Base-by-base conservation (phyloP, 371 early-diverging fungal species). In the Apophysomyces variabilis region DNA sequence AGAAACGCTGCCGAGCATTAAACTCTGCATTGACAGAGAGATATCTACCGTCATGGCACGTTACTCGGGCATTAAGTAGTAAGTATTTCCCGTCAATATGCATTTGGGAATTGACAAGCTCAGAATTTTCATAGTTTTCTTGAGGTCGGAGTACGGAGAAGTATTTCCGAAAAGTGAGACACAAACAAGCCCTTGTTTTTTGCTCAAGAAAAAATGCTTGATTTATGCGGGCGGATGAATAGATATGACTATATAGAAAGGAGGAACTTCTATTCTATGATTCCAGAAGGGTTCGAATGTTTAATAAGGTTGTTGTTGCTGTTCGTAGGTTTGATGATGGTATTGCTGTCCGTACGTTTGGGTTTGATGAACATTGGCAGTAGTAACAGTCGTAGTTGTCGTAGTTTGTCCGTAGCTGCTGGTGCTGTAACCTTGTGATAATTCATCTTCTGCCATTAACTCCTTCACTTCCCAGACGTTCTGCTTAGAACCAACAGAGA, bases 391-490 rank as follows among this genome's bases (percentile, higher is more conserved):
- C 7, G 54, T 50, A 5, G 54, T 50, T 7, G 54, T 66, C 57
- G 14, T 60, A 62, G 66, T 32, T 56, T 69, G 57, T 36, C 46
- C 36, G 63, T 65, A 36, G 62, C 67, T 36, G 43, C 71, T 37
- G 58, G 57, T 37, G 46, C 58, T 21, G 65, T 68, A 54, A 54
- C 67, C 46, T 11, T 50, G 54, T 26, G 70, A 66, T 8, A 80
- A 32, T 39, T 83, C 83, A 63, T 87, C 90, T 18, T 89, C 88
- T 6, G 74, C 82, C 72, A 88, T 69, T 57, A 86, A 78, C 70
- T 96, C 96, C 82, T 93, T 93, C 68, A 94, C 90, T 82, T 97
- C 96, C 98, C 98, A 97, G 3, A 92, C 89, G 66, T 94, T 93
- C 63, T 86, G 87, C 74, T 93, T 95, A 26, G 92, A 89, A 45